A percentile compares a stretch with the other conserved stretches of the same genome.
These are phyloP conservation scores for Drechslerella stenobrocha DNA, from an alignment of 2,329 filamentous ascomycete genomes.

Conservation along the genomic window DNA sequence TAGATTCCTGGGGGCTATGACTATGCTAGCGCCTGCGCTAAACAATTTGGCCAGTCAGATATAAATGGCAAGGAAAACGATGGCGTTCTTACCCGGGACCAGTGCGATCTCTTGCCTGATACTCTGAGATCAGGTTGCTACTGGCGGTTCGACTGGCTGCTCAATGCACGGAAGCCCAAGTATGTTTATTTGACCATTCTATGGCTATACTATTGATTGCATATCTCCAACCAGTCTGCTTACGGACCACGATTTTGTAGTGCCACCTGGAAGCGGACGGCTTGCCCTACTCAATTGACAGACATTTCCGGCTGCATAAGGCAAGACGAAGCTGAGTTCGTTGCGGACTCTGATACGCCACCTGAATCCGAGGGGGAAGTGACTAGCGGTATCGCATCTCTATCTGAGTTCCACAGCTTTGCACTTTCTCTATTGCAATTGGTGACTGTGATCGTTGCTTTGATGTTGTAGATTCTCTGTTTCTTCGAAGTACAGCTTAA, in stretches of 20 bases:
- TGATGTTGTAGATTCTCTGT: no score
- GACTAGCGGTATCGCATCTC: conserved; percentile 28
- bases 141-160: conserved; percentile 63
- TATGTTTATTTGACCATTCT: conserved; percentile 7
- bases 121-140: conserved; percentile 64
- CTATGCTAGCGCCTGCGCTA: conserved; percentile 33
- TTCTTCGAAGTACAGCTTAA: no score
- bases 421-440: conserved; percentile 15
- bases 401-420: conserved; percentile 23
- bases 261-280: conserved; percentile 33
- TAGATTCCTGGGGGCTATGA: conserved; percentile 45
- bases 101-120: conserved; percentile 62
- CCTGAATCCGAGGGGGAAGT: no score
- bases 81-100: conserved; percentile 60
- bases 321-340: conserved; percentile 25
- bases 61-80: conserved; percentile 55
- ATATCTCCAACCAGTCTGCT: no score
- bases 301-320: conserved; percentile 36
- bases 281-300: conserved; percentile 22
- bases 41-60: conserved; percentile 26
- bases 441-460: conserved; percentile 11
- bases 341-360: conserved; percentile 18
- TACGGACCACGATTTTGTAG: conserved; percentile 5
- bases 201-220: no score
- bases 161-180: conserved; percentile 35